phyloP scores from a whole-genome alignment of 1,284 basidiomycete genomes.

The Volvariella surrecta region DNA sequence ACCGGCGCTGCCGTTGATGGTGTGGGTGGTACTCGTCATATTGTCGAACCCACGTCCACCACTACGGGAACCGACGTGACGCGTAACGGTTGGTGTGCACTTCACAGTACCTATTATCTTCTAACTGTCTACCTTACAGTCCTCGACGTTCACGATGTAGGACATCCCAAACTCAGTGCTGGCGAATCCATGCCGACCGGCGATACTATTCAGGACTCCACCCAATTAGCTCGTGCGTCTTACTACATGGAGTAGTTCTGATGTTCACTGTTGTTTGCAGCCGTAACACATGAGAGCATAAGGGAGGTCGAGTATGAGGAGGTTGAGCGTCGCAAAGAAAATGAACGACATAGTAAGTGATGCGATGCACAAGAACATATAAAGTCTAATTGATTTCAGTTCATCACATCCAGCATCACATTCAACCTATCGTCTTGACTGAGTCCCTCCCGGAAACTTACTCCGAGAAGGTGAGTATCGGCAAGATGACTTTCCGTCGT shows the following conservation, averaged over 20 bases:
- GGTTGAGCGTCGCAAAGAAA: constrained; percentile 18
- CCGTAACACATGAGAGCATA: constrained; percentile 20
- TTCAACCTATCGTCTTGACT: constrained; percentile 17
- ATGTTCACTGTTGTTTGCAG: constrained; percentile 9
- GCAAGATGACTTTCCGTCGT: neutral
- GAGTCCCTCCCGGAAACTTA: constrained; percentile 15
- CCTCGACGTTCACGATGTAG: constrained; percentile 9
- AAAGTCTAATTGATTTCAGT: constrained; percentile 11
- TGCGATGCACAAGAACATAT: neutral
- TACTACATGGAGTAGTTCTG: neutral
- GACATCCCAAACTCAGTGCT: constrained; percentile 12
- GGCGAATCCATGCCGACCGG: constrained; percentile 16
- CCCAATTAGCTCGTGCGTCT: constrained; percentile 18
- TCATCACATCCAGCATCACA: constrained; percentile 25
- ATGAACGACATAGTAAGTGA: constrained; percentile 20
- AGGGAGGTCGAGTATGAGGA: constrained; percentile 22
- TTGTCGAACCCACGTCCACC: too few species aligned
- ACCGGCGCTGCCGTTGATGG: too few species aligned
- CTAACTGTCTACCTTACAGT: neutral
- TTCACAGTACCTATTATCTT: neutral
- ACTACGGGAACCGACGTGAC: too few species aligned
- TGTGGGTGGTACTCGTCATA: too few species aligned
- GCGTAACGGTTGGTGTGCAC: neutral
- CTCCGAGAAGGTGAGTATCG: constrained; percentile 13
- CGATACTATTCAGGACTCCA: constrained; percentile 15